Base-by-base conservation (phyloP, 305 asterid genomes). In the Solanum aculeatissimum region DNA sequence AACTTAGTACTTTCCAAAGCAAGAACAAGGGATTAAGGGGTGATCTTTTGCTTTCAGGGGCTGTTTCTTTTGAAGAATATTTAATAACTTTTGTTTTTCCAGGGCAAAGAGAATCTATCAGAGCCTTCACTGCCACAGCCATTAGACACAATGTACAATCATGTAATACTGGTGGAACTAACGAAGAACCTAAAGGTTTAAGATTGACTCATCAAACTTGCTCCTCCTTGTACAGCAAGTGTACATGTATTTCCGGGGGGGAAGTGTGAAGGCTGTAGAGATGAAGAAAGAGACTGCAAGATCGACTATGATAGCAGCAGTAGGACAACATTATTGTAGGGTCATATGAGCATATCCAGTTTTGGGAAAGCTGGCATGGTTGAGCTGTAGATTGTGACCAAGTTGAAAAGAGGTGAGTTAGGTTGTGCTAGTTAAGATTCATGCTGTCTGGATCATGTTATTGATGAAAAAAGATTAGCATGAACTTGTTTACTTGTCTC, bases 91-190 rank as follows among this genome's bases (percentile, higher is more conserved):
- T n/a, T 47, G 72, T 68, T 35, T 54, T 81, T 23, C 45, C 88
- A 96, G 99, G 98, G 98, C 45, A 92, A 82, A 78, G 89, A 91
- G 79, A 86, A 89, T 23, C 93, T 91, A 8, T 74, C 86, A n/a
- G 94, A 91, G 80, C 62, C 89, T 40, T 89, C 88, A 47, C 95
- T 97, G 6, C 99, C 98, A 13, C 83, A 88, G 86, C 91, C 97
- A 43, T 83, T 85, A 14, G 72, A 87, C 87, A 90, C 88, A 18
- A 35, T 88, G 98, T 88, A 93, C 99, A 16, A 93, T 96, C 65
- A 96, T 96, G 99, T 95, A 96, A 35, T 91, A 95, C 99, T 2
- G 95, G 98, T 51, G 98, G 99, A 54, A 96, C 99, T 23, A 95
- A 98, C 78, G 99, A 98, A 47, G 91, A 91, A 70, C 99, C 99